Evolutionary conservation across 352 stramenopile genomes (phyloP).

Genomic region (Blastocystis sp.): DNA sequence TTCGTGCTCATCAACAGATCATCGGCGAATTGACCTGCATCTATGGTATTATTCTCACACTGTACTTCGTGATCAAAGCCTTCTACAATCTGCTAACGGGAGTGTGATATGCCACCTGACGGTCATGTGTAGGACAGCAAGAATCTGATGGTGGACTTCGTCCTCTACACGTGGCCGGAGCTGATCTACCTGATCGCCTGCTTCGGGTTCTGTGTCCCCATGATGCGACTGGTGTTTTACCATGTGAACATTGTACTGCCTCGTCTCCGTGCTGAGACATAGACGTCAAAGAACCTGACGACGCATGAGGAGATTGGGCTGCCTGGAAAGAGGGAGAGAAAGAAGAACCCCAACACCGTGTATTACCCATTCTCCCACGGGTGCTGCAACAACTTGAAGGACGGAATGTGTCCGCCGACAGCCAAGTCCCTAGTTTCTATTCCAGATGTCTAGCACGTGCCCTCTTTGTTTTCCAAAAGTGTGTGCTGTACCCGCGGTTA

Average conservation of each 20-base stretch:
- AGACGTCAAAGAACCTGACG: slow-evolving; percentile 53
- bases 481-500: not conserved
- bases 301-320: slow-evolving; percentile 62
- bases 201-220: slow-evolving; percentile 5
- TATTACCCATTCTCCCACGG: slow-evolving; percentile 54
- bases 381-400: slow-evolving; percentile 9
- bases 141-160: not conserved
- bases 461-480: slow-evolving; percentile 39
- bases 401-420: slow-evolving; percentile 5
- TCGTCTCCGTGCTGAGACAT: not conserved
- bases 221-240: slow-evolving; percentile 53
- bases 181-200: slow-evolving; percentile 59
- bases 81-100: too few species aligned
- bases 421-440: slow-evolving; percentile 31
- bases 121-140: not conserved
- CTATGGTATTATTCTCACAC: slow-evolving; percentile 82
- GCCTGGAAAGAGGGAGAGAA: not conserved
- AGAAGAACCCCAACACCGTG: slow-evolving; percentile 32
- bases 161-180: slow-evolving; percentile 22
- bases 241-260: not conserved
- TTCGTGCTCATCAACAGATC: not conserved
- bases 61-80: slow-evolving; percentile 78
- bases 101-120: too few species aligned
- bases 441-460: slow-evolving; percentile 18
- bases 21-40: slow-evolving; percentile 1